These are phyloP conservation scores for Fomitiporia mediterranea DNA, from an alignment of 1,284 basidiomycete species.

Conservation along the genomic window DNA sequence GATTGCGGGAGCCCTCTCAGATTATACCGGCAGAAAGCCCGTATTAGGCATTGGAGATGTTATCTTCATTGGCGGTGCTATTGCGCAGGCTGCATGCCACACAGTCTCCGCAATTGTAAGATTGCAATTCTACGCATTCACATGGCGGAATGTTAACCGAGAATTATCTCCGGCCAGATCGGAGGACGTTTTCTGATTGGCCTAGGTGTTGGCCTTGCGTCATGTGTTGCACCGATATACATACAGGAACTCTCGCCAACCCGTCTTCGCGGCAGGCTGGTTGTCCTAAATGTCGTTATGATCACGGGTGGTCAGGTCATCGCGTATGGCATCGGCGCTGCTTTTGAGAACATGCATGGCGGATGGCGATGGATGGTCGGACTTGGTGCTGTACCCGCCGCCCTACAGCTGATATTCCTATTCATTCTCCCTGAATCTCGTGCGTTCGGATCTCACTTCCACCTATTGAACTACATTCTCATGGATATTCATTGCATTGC, in stretches of 20 bases:
- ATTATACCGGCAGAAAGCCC: slow-evolving; percentile 64
- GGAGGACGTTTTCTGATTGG: slow-evolving; percentile 74
- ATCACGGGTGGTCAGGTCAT: slow-evolving; percentile 64
- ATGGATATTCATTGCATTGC: background rate
- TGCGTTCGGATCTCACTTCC: slow-evolving; percentile 31
- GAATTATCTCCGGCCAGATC: slow-evolving; percentile 50
- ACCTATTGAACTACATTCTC: background rate
- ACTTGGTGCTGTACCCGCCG: slow-evolving; percentile 63
- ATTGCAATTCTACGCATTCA: slow-evolving; percentile 19
- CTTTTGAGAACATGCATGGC: slow-evolving; percentile 54
- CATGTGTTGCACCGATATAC: slow-evolving; percentile 77
- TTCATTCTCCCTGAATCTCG: slow-evolving; percentile 75
- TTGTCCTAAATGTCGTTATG: slow-evolving; percentile 47
- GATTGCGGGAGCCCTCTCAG: slow-evolving; percentile 64
- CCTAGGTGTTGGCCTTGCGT: slow-evolving; percentile 64
- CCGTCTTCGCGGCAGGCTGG: slow-evolving; percentile 70
- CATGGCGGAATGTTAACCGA: too few species aligned
- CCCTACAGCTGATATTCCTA: slow-evolving; percentile 56
- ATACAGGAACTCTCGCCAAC: slow-evolving; percentile 83
- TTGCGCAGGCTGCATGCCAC: slow-evolving; percentile 62
- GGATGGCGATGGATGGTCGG: slow-evolving; percentile 89
- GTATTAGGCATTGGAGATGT: slow-evolving; percentile 70
- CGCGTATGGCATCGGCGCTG: slow-evolving; percentile 73
- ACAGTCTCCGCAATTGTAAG: slow-evolving; percentile 68
- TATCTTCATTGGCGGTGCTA: slow-evolving; percentile 73